Percentiles rank a stretch among this genome's conserved stretches.
Conservation (phyloP, 208 protist genomes). For the Acanthamoeba quina region DNA sequence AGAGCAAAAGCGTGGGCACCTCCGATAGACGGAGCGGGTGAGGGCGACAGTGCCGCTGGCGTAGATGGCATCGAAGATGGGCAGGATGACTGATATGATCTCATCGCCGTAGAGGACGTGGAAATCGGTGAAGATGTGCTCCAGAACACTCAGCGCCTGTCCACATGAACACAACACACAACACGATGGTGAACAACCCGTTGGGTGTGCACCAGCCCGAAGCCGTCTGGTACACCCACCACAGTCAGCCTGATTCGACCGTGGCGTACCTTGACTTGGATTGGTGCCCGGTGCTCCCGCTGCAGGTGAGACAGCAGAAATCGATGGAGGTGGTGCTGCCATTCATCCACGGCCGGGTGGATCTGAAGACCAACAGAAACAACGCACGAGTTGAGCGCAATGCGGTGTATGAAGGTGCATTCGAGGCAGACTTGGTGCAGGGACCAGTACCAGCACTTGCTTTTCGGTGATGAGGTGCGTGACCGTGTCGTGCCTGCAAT, state of each 20-base stretch:
- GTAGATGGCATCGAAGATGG: slow-evolving; percentile 60
- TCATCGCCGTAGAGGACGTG: slow-evolving; percentile 70
- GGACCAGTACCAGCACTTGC: not conserved
- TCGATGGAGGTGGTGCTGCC: slow-evolving; percentile 43
- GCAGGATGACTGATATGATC: slow-evolving; percentile 55
- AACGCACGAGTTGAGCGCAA: not conserved
- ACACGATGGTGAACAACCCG: too few species aligned
- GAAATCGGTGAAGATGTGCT: slow-evolving; percentile 21
- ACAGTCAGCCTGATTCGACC: too few species aligned
- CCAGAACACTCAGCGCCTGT: slow-evolving; percentile 21
- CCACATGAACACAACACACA: not conserved
- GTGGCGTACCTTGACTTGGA: slow-evolving; percentile 32
- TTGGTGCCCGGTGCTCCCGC: not conserved
- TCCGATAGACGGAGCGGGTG: slow-evolving; percentile 1
- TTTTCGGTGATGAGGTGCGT: slow-evolving; percentile 30
- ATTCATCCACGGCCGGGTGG: slow-evolving; percentile 43
- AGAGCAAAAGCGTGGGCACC: not conserved
- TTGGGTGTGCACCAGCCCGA: too few species aligned
- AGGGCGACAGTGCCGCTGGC: not conserved
- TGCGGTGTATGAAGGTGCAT: not conserved
- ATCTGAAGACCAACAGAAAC: not conserved
- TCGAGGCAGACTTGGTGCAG: not conserved
- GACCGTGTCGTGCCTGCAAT: slow-evolving; percentile 14
- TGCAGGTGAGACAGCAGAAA: not conserved
- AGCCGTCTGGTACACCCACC: not conserved